Conservation (phyloP, 192 early-diverging fungal genomes). For the Rhizophagus clarus region DNA sequence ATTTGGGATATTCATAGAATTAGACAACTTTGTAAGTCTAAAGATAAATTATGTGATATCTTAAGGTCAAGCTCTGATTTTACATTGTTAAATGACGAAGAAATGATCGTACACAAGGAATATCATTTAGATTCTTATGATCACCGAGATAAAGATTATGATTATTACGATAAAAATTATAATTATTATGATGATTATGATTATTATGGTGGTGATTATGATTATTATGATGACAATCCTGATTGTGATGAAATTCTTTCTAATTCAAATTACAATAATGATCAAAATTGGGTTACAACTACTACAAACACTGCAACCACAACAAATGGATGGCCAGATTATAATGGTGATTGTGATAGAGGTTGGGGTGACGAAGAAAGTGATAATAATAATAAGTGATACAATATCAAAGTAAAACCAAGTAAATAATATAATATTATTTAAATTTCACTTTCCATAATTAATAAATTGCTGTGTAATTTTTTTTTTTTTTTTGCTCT, state of each 20-base stretch:
- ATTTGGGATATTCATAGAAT: slow-evolving; percentile 29
- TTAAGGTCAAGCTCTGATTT: slow-evolving; percentile 2
- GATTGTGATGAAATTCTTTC: not conserved
- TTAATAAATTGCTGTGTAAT: too few relatives aligned
- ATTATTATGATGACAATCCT: too few relatives aligned
- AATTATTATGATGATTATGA: not conserved
- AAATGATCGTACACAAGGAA: slow-evolving; percentile 4
- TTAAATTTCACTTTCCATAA: too few relatives aligned
- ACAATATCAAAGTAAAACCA: not conserved
- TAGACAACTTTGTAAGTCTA: slow-evolving; percentile 9
- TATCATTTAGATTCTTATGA: not conserved
- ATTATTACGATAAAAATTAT: not conserved
- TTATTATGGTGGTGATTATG: too few relatives aligned
- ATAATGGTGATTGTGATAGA: not conserved
- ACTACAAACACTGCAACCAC: not conserved
- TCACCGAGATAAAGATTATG: slow-evolving; percentile 13
- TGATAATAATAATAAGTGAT: not conserved
- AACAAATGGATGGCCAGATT: not conserved
- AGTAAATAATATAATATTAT: not conserved
- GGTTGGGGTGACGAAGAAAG: not conserved
- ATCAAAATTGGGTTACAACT: not conserved
- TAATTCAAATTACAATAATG: not conserved
- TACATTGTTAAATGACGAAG: slow-evolving; percentile 12
- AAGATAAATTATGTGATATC: slow-evolving; percentile 12
- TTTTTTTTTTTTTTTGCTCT: too few relatives aligned